Conservation (phyloP, 768 basidiomycete species). For the Serendipita sp. region DNA sequence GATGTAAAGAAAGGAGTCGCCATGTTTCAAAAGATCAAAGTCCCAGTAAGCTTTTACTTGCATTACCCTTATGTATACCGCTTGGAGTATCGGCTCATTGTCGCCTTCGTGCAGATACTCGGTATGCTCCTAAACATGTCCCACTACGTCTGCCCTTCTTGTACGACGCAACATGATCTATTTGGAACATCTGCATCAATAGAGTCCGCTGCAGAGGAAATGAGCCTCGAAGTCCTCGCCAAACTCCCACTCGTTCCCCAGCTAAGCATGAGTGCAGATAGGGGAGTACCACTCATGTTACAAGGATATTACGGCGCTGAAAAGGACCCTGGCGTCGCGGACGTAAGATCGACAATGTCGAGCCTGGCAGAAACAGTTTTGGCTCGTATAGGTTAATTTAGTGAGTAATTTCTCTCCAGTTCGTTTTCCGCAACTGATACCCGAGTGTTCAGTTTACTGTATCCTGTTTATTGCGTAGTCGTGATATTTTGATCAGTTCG, state of each 20-base stretch:
- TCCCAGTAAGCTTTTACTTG: slow-evolving; percentile 41
- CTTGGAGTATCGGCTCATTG: not conserved
- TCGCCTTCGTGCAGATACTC: slow-evolving; percentile 39
- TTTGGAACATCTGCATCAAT: slow-evolving; percentile 61
- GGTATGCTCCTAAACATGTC: slow-evolving; percentile 84
- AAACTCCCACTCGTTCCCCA: slow-evolving; percentile 67
- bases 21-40: slow-evolving; percentile 77
- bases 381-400: not conserved
- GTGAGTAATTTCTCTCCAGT: not conserved
- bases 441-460: too few relatives aligned
- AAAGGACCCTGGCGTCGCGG: not conserved
- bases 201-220: slow-evolving; percentile 36
- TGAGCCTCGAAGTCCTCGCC: slow-evolving; percentile 52
- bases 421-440: too few relatives aligned
- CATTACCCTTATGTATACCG: slow-evolving; percentile 17
- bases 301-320: not conserved
- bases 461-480: too few relatives aligned
- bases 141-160: slow-evolving; percentile 64
- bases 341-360: not conserved
- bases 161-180: slow-evolving; percentile 43
- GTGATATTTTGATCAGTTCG: too few relatives aligned
- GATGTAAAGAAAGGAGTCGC: slow-evolving; percentile 87
- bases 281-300: slow-evolving; percentile 33
- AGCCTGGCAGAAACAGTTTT: not conserved
- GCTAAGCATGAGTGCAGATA: slow-evolving; percentile 59